Percentiles rank a stretch among this genome's conserved stretches.
Evolutionary conservation across 148 eudicot genomes (phyloP).

Genomic region (Rhododendron simsii): DNA sequence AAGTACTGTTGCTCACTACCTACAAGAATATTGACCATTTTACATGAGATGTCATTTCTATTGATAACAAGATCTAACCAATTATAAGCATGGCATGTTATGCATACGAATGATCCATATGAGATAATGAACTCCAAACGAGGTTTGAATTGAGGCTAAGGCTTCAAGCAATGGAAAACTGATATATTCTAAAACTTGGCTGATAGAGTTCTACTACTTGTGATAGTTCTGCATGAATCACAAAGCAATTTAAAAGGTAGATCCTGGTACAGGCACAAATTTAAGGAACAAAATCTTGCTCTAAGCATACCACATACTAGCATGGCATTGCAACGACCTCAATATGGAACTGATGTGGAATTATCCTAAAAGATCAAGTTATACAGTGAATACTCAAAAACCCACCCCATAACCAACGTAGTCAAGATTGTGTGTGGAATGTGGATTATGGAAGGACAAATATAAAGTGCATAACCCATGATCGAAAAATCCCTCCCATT

Average conservation of each 20-base stretch:
- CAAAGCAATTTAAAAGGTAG: background rate
- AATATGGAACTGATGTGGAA: background rate
- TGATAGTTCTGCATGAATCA: background rate
- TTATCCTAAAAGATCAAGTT: background rate
- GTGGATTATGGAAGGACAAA: background rate
- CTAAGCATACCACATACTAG: background rate
- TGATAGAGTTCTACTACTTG: background rate
- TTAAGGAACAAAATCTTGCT: background rate
- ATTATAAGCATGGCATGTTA: constrained; percentile 5
- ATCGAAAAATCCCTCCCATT: background rate
- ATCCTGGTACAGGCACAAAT: background rate
- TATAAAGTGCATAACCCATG: background rate
- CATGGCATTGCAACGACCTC: background rate
- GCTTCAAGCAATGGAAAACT: background rate
- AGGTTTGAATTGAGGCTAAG: background rate
- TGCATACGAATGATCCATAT: background rate
- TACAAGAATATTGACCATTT: constrained; percentile 13
- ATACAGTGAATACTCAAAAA: background rate
- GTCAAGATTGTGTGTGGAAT: background rate
- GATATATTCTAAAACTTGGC: background rate
- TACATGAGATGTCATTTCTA: background rate
- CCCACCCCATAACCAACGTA: background rate
- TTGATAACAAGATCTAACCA: background rate
- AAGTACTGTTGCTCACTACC: constrained; percentile 57
- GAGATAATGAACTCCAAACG: background rate